These are phyloP conservation scores for Cokeromyces recurvatus DNA, from an alignment of 371 early-diverging fungal species.

Conservation along the genomic window DNA sequence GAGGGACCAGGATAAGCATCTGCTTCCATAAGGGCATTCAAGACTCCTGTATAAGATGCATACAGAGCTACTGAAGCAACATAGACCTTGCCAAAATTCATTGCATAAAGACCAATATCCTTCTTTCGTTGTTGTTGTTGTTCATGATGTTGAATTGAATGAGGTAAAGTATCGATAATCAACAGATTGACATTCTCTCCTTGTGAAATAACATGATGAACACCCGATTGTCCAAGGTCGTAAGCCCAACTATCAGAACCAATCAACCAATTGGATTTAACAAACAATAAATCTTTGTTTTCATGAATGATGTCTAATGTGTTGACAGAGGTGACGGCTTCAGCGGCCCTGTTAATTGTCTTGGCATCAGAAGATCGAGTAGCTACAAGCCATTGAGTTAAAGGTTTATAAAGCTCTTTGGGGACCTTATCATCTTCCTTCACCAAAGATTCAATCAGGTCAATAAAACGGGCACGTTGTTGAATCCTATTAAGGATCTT, in stretches of 20 bases:
- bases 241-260: conserved; percentile 85
- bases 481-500: conserved; percentile 64
- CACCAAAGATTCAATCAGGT: conserved; percentile 54
- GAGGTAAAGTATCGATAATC: conserved; percentile 79
- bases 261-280: conserved; percentile 80
- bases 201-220: conserved; percentile 85
- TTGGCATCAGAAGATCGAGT: conserved; percentile 51
- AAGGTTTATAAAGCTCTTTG: conserved; percentile 49
- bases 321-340: conserved; percentile 23
- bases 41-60: conserved; percentile 81
- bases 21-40: conserved; percentile 85
- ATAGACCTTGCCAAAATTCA: conserved; percentile 86
- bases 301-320: conserved; percentile 25
- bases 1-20: conserved; percentile 88
- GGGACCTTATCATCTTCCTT: conserved; percentile 50
- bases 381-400: conserved; percentile 67
- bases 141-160: conserved; percentile 39
- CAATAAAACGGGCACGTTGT: conserved; percentile 64
- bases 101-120: conserved; percentile 91
- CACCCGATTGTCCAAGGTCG: conserved; percentile 84
- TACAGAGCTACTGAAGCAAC: conserved; percentile 89
- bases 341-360: conserved; percentile 31
- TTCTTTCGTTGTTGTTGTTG: conserved; percentile 79
- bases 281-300: conserved; percentile 39
- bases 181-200: conserved; percentile 85